A percentile compares a stretch with the other conserved stretches of the same genome.
These are phyloP conservation scores for Senecio squalidus DNA, from an alignment of 140 eudicot genomes.

Conservation along the genomic window DNA sequence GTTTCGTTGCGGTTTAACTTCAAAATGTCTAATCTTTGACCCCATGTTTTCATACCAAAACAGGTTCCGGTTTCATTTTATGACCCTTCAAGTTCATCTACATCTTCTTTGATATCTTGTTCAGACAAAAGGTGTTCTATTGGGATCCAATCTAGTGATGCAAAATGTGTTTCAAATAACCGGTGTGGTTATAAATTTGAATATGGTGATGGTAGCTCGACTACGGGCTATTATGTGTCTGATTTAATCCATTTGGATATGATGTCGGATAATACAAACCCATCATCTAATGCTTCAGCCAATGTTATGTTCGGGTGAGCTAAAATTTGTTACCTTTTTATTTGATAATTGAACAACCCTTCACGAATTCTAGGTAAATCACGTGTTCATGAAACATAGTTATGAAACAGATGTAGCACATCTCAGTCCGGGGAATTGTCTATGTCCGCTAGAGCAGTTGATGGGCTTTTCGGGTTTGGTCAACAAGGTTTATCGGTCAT, in stretches of 20 bases:
- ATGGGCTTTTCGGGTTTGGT: constrained; percentile 24
- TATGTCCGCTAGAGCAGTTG: constrained; percentile 7
- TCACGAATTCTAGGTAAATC: too few relatives aligned
- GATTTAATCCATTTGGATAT: constrained; percentile 59
- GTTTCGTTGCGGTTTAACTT: background rate
- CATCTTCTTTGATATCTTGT: constrained; percentile 46
- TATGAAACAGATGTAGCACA: constrained; percentile 23
- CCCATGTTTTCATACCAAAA: background rate
- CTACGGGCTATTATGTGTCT: constrained; percentile 66
- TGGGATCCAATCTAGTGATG: constrained; percentile 20
- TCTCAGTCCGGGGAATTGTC: constrained; percentile 18
- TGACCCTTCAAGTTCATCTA: constrained; percentile 60
- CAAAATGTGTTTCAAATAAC: constrained; percentile 36
- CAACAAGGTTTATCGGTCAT: constrained; percentile 19
- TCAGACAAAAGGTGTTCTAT: constrained; percentile 57
- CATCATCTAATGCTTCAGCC: constrained; percentile 45
- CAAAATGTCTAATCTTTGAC: background rate
- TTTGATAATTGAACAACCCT: background rate
- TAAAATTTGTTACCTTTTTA: background rate
- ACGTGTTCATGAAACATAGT: background rate
- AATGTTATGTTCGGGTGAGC: constrained; percentile 71
- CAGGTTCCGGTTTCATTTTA: constrained; percentile 58
- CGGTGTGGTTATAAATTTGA: constrained; percentile 64
- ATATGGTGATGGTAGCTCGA: constrained; percentile 85
- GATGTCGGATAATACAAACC: constrained; percentile 29